Evolutionary conservation across 257 asterid species (phyloP), one percentile per base, ranked within the genome.

Genomic region (Capsicum baccatum): DNA sequence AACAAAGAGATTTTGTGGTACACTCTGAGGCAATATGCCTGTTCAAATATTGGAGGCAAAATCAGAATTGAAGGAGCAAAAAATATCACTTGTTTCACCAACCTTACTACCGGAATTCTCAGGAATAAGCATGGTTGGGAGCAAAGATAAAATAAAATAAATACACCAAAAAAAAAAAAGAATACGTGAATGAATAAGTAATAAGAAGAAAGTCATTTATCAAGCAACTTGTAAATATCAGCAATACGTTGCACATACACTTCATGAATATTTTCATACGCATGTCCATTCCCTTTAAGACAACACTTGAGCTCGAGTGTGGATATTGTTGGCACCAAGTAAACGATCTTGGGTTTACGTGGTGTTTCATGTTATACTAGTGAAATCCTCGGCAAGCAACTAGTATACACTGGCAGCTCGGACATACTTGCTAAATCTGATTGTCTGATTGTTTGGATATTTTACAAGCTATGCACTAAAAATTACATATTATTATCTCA

Each of bases 21-120:
- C 92, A 90, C 81, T 90, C 92, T 2, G 91, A 86, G 78, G 91
- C 91, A 85, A 90, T 88, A 63, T 90, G 92, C 79, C 91, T 88
- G 92, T 83, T 58, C 83, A n/a, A 76, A 48, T 69, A 58, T 71
- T 55, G 60, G 48, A 87, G 37, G 87, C 74, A 76, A 26, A 50
- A 12, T n/a, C 57, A 85, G 81, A 42, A 83, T 82, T 86, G 9
- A 82, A 83, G 19, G 62, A 74, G 81, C 21, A 74, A 74, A 0
- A 74, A 74, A 69, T 76, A 83, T 57, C 66, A 70, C 50, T 78
- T 76, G 63, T 52, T 76, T n/a, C 52, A 21, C 17, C 62, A 76
- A 76, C 63, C 60, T 52, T 26, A 54, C 48, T 21, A 3, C 67
- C 84, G 17, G 12, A 44, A 82, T 79, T 60, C 68, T 42, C 62